phyloP scores from a whole-genome alignment of 306 rosid genomes.

The Medicago truncatula region MtrunA17r5.0-ANR NC_053045.1:25560001-25560500 shows the following conservation, averaged over 20 bases:
- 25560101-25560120: conserved; percentile 48
- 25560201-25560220: conserved; percentile 94
- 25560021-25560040: background rate
- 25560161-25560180: conserved; percentile 12
- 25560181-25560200: conserved; percentile 33
- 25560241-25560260: conserved; percentile 89
- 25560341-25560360: background rate
- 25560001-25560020: background rate
- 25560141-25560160: conserved; percentile 47
- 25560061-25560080: background rate
- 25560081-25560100: conserved; percentile 3
- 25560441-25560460: background rate
- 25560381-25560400: background rate
- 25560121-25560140: conserved; percentile 8
- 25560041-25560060: background rate
- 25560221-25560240: conserved; percentile 89
- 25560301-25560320: conserved; percentile 34
- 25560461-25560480: background rate
- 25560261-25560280: conserved; percentile 92
- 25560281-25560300: conserved; percentile 67
- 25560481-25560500: background rate
- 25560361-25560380: background rate
- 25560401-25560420: background rate
- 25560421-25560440: background rate
- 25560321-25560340: background rate